These are phyloP conservation scores for Apiospora koreana DNA, from an alignment of 2,329 filamentous ascomycete genomes.

Conservation along the genomic window DNA sequence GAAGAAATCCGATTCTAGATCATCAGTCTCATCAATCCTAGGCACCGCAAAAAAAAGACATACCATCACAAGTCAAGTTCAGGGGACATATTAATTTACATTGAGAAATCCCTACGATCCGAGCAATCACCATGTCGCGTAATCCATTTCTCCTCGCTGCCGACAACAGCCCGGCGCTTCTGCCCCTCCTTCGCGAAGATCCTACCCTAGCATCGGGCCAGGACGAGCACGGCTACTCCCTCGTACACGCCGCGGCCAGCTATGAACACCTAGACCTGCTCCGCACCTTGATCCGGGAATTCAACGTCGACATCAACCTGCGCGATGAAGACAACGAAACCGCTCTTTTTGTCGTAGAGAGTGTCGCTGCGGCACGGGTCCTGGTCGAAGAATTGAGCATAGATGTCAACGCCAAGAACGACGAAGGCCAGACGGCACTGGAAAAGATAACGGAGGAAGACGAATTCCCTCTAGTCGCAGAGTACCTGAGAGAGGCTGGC, in stretches of 20 bases:
- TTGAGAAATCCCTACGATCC: not conserved
- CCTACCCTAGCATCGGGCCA: slow-evolving; percentile 77
- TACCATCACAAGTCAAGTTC: not conserved
- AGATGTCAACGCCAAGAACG: slow-evolving; percentile 65
- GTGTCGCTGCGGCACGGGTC: slow-evolving; percentile 72
- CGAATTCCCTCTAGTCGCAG: slow-evolving; percentile 74
- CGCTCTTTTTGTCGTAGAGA: slow-evolving; percentile 91
- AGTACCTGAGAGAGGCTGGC: slow-evolving; percentile 59
- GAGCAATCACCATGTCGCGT: slow-evolving; percentile 41
- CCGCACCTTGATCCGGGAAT: slow-evolving; percentile 72
- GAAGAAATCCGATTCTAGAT: not conserved
- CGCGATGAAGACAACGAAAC: slow-evolving; percentile 92
- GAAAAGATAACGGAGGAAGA: slow-evolving; percentile 80
- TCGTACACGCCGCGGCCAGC: slow-evolving; percentile 89
- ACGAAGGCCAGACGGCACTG: slow-evolving; percentile 75
- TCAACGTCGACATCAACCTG: slow-evolving; percentile 77
- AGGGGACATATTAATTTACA: too few species aligned
- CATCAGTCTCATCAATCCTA: not conserved
- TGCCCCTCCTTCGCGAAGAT: slow-evolving; percentile 72
- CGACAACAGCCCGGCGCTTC: slow-evolving; percentile 73
- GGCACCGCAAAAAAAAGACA: not conserved
- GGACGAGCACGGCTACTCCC: slow-evolving; percentile 91
- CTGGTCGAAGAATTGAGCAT: slow-evolving; percentile 82
- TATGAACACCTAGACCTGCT: slow-evolving; percentile 87
- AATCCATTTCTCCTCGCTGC: slow-evolving; percentile 79